Evolutionary conservation across 2,329 filamentous ascomycete genomes (phyloP).

Genomic region (Penicillium carneum): DNA sequence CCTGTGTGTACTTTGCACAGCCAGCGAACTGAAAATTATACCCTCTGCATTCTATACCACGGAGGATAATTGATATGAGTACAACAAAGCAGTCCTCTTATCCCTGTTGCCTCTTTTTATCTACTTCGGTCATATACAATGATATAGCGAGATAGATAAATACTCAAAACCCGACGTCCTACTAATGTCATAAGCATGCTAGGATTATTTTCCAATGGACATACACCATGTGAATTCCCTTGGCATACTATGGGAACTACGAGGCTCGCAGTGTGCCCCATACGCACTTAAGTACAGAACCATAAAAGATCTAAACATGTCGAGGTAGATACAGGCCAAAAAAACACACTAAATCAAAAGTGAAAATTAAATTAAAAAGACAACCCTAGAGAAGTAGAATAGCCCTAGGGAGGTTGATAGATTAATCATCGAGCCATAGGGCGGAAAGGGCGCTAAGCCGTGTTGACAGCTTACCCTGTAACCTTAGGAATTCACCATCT

Average conservation of each 20-base stretch:
- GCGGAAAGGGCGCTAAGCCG: slow-evolving; percentile 40
- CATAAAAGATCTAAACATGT: background rate
- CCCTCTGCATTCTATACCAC: slow-evolving; percentile 4
- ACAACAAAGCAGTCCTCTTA: background rate
- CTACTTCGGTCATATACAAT: background rate
- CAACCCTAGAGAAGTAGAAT: background rate
- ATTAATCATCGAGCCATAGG: slow-evolving; percentile 23
- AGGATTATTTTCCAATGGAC: background rate
- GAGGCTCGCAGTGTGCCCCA: background rate
- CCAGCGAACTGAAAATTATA: slow-evolving; percentile 17
- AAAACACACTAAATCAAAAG: background rate
- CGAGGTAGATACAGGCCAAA: background rate
- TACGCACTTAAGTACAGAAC: background rate
- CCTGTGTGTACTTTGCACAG: slow-evolving; percentile 3
- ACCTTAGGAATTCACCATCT: slow-evolving; percentile 20
- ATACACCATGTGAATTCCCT: background rate
- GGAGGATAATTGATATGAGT: slow-evolving; percentile 1
- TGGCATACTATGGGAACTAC: background rate
- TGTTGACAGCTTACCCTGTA: slow-evolving; percentile 46
- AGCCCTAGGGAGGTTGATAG: background rate
- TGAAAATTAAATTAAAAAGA: background rate
- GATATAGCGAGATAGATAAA: background rate
- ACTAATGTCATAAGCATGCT: background rate
- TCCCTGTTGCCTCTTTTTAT: background rate
- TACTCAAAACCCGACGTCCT: background rate